Evolutionary conservation across 1,139 yeast genomes (phyloP).

Genomic region (Debaryomyces nepalensis): DNA sequence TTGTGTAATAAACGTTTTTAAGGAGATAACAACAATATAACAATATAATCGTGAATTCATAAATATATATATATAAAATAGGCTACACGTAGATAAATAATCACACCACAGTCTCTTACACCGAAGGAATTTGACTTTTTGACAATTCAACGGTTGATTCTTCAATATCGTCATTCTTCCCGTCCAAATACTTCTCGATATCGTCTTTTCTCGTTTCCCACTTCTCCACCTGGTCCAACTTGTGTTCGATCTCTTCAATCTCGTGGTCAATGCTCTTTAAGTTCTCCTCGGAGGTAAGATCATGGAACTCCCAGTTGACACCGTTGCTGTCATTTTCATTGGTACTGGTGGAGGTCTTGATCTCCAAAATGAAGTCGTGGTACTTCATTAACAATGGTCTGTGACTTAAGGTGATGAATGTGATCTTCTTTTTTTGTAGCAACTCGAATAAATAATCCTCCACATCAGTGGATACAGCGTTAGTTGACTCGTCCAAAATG

Average conservation of each 20-base stretch:
- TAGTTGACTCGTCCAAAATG: constrained; percentile 89
- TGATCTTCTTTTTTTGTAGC: constrained; percentile 69
- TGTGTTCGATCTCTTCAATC: constrained; percentile 60
- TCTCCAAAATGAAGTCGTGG: constrained; percentile 76
- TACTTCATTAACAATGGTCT: constrained; percentile 85
- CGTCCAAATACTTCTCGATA: constrained; percentile 48
- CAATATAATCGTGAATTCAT: constrained; percentile 6
- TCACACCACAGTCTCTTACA: background rate
- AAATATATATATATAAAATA: constrained; percentile 3
- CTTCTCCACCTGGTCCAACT: constrained; percentile 54
- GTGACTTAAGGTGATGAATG: constrained; percentile 83
- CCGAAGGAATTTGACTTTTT: constrained; percentile 2
- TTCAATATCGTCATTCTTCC: constrained; percentile 28
- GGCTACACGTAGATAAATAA: background rate
- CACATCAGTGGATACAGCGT: constrained; percentile 90
- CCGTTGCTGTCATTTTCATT: constrained; percentile 32
- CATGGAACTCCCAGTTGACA: constrained; percentile 45
- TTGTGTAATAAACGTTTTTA: constrained; percentile 3
- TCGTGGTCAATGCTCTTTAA: constrained; percentile 67
- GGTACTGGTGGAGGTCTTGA: constrained; percentile 44
- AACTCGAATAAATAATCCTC: constrained; percentile 87
- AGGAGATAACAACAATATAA: constrained; percentile 4
- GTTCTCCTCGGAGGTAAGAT: constrained; percentile 62
- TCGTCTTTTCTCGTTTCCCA: constrained; percentile 57
- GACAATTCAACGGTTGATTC: constrained; percentile 14